Evolutionary conservation across 371 early-diverging fungal genomes (phyloP).

Genomic region (Mucor ambiguus): DNA sequence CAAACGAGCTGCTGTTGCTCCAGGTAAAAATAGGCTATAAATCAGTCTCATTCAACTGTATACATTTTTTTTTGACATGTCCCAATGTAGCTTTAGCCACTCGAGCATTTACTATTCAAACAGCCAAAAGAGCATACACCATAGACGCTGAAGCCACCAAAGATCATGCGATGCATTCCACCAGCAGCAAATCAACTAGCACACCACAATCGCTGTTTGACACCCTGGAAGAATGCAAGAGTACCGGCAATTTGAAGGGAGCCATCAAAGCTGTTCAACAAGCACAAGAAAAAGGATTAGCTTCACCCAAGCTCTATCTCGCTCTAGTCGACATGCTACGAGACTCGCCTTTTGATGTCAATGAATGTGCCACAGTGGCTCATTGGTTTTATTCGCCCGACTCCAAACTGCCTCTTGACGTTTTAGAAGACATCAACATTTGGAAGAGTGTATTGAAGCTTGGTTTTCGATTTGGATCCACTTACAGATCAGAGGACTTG

Average conservation of each 20-base stretch:
- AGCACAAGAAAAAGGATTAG: constrained; percentile 11
- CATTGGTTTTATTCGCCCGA: constrained; percentile 35
- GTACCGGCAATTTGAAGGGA: constrained; percentile 19
- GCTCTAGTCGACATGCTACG: constrained; percentile 14
- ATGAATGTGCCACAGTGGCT: constrained; percentile 22
- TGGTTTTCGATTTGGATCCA: constrained; percentile 27
- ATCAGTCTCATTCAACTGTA: not conserved
- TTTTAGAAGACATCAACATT: constrained; percentile 25
- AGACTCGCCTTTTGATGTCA: constrained; percentile 22
- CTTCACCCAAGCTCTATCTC: constrained; percentile 18
- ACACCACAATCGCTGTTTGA: constrained; percentile 3
- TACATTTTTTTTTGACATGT: constrained; percentile 6
- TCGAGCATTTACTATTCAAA: not conserved
- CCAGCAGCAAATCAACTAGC: not conserved
- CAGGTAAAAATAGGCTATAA: not conserved
- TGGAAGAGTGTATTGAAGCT: constrained; percentile 39
- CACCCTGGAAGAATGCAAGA: constrained; percentile 12
- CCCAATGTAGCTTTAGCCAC: not conserved
- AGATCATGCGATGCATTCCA: not conserved
- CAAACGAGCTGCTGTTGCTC: not conserved
- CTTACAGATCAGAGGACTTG: constrained; percentile 29
- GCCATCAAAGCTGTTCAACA: constrained; percentile 16
- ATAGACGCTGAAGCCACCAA: not conserved
- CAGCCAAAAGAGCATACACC: not conserved
- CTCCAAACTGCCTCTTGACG: constrained; percentile 8